Percentiles rank a stretch among this genome's conserved stretches.
Conservation (phyloP, 257 asterid species). For the Craterostigma plantagineum region DNA sequence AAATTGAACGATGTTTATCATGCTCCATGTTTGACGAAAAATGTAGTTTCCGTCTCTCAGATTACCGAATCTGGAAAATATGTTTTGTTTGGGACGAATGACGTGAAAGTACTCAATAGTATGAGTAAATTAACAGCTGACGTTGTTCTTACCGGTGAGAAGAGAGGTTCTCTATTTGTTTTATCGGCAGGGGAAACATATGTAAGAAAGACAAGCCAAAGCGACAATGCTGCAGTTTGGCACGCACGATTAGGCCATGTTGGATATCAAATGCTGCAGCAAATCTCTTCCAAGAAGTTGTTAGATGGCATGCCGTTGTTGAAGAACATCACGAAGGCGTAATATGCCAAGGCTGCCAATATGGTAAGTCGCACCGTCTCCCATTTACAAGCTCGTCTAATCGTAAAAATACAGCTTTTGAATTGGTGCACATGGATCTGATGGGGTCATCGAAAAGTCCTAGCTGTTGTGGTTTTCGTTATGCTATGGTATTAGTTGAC, state of each 20-base stretch:
- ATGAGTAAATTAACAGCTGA: slow-evolving; percentile 2
- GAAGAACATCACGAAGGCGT: not conserved
- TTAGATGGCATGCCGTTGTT: not conserved
- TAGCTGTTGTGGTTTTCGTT: not conserved
- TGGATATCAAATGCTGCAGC: not conserved
- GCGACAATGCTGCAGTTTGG: slow-evolving; percentile 1
- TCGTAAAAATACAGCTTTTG: no score
- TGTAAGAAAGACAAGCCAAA: slow-evolving; percentile 11
- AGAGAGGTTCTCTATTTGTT: slow-evolving; percentile 7
- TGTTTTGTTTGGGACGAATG: slow-evolving; percentile 9
- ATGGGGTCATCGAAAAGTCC: no score
- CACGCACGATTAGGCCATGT: slow-evolving; percentile 5
- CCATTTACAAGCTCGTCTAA: no score
- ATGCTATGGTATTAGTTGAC: not conserved
- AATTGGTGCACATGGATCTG: no score
- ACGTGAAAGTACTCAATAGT: slow-evolving; percentile 8
- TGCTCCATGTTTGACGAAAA: slow-evolving; percentile 8
- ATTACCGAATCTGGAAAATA: slow-evolving; percentile 9
- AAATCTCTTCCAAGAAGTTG: slow-evolving; percentile 1
- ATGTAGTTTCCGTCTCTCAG: slow-evolving; percentile 10
- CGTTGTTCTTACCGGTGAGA: slow-evolving; percentile 3
- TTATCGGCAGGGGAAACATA: slow-evolving; percentile 1
- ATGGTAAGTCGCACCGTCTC: not conserved
- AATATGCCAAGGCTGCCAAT: slow-evolving; percentile 2
- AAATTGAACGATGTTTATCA: slow-evolving; percentile 9